Base-by-base conservation (phyloP, 139 green algal genomes). In the Choricystis sp. region DNA sequence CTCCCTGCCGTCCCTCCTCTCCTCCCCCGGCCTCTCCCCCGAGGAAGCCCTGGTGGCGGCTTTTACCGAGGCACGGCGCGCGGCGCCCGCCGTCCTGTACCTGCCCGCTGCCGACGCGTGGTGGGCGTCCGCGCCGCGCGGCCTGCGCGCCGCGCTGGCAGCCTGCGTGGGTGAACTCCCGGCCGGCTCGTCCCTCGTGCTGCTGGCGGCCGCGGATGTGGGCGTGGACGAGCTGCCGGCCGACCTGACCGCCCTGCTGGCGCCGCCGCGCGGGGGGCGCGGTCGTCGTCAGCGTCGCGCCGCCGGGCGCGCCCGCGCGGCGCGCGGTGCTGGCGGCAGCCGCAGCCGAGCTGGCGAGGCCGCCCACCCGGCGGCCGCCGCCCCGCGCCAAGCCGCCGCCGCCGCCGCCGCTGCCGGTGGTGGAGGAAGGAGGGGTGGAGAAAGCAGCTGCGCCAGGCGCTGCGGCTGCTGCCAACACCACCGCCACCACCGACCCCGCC, bases 11-110 rank as follows among this genome's bases (percentile, higher is more conserved):
- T 73, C 73, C 1, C 80, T 96, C 29, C 73, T 96, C 29, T 72
- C 84, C 19, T 82, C 91, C 56, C 71, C 76, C 2, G 80, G 77
- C 21, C 60, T 70, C 2, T 83, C 72, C n/a, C 74, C 86, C 2
- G 90, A 97, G 67, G 90, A 97, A 73, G 89, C 87, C 26, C 71
- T 97, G 49, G 88, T 97, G 68, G 77, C 79, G 29, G 79, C 79
- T 0, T 71, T 97, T 31, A 71, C 80, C 26, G 90, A 96, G 67
- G 90, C 90, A 16, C 69, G 83, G 19, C 71, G 83, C 1, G 81
- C 81, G 2, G 82, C 90, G 4, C 90, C 89, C 19, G 78, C 85
- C 19, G 68, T 97, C 26, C 77, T 97, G 52, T 96, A 81, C 77
- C 80, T 95, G 60, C 90, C 90, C 3, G 29, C 2, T 24, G 59